Evolutionary conservation across 768 basidiomycete genomes (phyloP).

Genomic region (Roridomyces roridus): DNA sequence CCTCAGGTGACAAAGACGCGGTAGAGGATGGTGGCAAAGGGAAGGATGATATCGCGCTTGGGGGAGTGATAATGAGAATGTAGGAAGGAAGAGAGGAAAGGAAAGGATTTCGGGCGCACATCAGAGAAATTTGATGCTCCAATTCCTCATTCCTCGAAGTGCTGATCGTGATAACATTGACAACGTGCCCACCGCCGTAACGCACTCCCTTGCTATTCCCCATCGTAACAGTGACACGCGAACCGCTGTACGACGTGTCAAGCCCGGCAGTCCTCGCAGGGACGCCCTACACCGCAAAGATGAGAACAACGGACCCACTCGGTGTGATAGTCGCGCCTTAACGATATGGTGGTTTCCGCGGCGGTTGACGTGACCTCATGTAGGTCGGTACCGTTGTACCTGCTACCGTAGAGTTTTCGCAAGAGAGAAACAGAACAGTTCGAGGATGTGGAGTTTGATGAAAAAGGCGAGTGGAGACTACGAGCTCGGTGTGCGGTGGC

Average conservation of each 20-base stretch:
- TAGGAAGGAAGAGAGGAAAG: background rate
- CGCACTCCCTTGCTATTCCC: background rate
- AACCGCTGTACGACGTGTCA: background rate
- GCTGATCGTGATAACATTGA: constrained; percentile 1
- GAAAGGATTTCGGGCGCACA: background rate
- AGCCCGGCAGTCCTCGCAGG: constrained; percentile 1
- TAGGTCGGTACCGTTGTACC: constrained; percentile 2
- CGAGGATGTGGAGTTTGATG: constrained; percentile 8
- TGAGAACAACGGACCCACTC: background rate
- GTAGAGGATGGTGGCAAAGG: constrained; percentile 3
- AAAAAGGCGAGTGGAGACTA: constrained; percentile 11
- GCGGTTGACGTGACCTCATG: constrained; percentile 6
- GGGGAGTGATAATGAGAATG: no score
- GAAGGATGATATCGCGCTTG: constrained; percentile 4
- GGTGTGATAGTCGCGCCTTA: background rate
- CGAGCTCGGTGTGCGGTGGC: constrained; percentile 4
- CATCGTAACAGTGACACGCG: constrained; percentile 1
- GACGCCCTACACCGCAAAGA: constrained; percentile 2
- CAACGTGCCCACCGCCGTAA: background rate
- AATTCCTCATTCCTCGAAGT: background rate
- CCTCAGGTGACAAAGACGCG: no score
- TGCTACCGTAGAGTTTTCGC: background rate
- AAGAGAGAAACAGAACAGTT: constrained; percentile 6
- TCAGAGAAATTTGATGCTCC: constrained; percentile 5
- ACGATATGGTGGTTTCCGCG: constrained; percentile 11